Conservation (phyloP, 2,329 filamentous ascomycete genomes). For the Penicillium sp. region DNA sequence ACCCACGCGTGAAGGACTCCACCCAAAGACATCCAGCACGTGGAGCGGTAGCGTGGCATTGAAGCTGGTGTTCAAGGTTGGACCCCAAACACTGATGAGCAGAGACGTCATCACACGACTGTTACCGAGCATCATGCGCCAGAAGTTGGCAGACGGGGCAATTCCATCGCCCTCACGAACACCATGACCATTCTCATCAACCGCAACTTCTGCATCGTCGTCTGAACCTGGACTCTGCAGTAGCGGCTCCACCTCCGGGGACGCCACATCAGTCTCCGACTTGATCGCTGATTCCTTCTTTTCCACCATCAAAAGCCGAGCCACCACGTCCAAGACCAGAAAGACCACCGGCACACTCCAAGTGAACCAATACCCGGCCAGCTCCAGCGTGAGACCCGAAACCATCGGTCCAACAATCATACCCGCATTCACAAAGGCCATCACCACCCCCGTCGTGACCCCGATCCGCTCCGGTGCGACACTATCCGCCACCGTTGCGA, state of each 20-base stretch:
- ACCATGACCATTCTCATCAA: too few species aligned
- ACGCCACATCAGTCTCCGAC: not conserved
- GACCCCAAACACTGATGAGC: constrained; percentile 11
- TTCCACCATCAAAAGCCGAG: constrained; percentile 2
- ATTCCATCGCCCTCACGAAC: not conserved
- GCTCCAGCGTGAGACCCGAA: constrained; percentile 23
- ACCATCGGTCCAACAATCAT: constrained; percentile 26
- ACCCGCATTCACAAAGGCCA: constrained; percentile 23
- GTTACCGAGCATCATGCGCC: constrained; percentile 40
- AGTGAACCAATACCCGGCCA: constrained; percentile 28
- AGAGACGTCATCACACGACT: constrained; percentile 30
- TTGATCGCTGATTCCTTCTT: not conserved
- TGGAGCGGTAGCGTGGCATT: constrained; percentile 53
- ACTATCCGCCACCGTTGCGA: constrained; percentile 26
- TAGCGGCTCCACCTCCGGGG: not conserved
- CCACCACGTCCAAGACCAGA: constrained; percentile 23
- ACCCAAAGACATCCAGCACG: constrained; percentile 48
- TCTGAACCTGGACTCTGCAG: not conserved
- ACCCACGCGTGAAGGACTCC: constrained; percentile 51
- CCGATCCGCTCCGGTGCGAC: constrained; percentile 23
- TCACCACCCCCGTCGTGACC: constrained; percentile 20
- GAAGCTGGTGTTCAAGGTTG: constrained; percentile 45
- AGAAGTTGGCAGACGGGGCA: constrained; percentile 10
- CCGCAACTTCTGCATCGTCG: not conserved
- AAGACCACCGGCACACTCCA: constrained; percentile 25